These are phyloP conservation scores for Aspergillus arachidicola DNA, from an alignment of 2,329 filamentous ascomycete genomes.

Conservation along the genomic window DNA sequence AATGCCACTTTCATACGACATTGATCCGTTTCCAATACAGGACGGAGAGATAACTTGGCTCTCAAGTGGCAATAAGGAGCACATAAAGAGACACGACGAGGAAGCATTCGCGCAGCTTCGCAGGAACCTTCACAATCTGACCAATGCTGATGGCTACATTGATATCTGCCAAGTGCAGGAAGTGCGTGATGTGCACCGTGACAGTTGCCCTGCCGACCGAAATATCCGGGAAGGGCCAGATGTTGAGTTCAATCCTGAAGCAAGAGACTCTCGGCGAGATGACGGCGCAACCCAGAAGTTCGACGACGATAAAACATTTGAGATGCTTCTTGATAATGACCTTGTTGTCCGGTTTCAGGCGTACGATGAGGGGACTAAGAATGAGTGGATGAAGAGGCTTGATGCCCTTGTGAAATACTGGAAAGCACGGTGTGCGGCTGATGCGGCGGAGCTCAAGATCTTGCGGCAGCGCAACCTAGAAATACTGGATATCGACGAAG, in stretches of 20 bases:
- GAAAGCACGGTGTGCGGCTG: conserved; percentile 58
- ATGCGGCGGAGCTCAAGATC: conserved; percentile 60
- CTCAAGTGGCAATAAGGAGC: conserved; percentile 47
- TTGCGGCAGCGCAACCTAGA: conserved; percentile 62
- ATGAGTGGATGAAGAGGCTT: conserved; percentile 65
- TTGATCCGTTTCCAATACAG: conserved; percentile 63
- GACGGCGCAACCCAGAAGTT: conserved; percentile 58
- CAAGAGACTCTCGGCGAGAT: conserved; percentile 49
- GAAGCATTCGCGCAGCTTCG: conserved; percentile 62
- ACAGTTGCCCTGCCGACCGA: conserved; percentile 56
- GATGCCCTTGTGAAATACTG: conserved; percentile 62
- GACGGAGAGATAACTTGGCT: conserved; percentile 61
- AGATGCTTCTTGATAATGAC: conserved; percentile 63
- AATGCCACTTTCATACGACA: conserved; percentile 63
- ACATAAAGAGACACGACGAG: conserved; percentile 55
- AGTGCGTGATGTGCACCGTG: conserved; percentile 58
- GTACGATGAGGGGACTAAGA: conserved; percentile 59
- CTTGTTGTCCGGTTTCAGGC: conserved; percentile 64
- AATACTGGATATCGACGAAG: conserved; percentile 65
- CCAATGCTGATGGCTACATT: conserved; percentile 65
- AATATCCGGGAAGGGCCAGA: conserved; percentile 55
- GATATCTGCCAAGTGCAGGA: conserved; percentile 60
- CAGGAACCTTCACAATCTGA: conserved; percentile 60
- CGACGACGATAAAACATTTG: conserved; percentile 62
- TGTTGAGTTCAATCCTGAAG: conserved; percentile 58